Evolutionary conservation across 495 filamentous ascomycete genomes (phyloP).

Genomic region (Glonium stellatum): DNA sequence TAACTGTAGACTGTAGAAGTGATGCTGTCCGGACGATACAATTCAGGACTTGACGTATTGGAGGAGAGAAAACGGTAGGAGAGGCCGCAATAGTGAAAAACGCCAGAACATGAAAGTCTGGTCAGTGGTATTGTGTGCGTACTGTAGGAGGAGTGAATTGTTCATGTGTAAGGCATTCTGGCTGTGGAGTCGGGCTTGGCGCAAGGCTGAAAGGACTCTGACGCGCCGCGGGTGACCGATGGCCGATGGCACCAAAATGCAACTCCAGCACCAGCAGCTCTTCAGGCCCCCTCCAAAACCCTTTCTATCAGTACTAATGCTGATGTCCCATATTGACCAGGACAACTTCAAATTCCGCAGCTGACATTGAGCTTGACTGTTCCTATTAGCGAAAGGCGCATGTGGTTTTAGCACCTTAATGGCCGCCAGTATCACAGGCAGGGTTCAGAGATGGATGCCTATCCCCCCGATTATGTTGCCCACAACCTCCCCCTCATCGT

Average conservation of each 20-base stretch:
- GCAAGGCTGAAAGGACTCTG: background rate
- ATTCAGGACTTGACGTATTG: slow-evolving; percentile 5
- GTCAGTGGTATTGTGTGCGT: background rate
- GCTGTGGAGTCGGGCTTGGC: background rate
- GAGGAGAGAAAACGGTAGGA: background rate
- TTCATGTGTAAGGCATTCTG: background rate
- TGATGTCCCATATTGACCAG: background rate
- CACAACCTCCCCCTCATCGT: slow-evolving; percentile 77
- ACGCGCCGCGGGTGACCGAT: background rate
- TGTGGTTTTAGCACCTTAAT: background rate
- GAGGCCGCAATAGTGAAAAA: background rate
- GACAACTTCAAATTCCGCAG: background rate
- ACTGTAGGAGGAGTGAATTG: background rate
- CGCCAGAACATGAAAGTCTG: background rate
- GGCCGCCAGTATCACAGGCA: slow-evolving; percentile 8
- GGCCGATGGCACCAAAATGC: background rate
- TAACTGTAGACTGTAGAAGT: slow-evolving; percentile 1
- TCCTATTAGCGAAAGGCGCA: background rate
- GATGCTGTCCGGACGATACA: slow-evolving; percentile 6
- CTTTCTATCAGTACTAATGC: background rate
- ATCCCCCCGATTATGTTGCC: slow-evolving; percentile 69
- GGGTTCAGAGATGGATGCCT: slow-evolving; percentile 65
- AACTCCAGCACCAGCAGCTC: background rate
- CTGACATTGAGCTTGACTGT: background rate
- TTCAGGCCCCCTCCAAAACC: background rate